Percentiles rank a stretch among this genome's conserved stretches.
Evolutionary conservation across 768 basidiomycete species (phyloP).

Genomic region (Russula lepida): DNA sequence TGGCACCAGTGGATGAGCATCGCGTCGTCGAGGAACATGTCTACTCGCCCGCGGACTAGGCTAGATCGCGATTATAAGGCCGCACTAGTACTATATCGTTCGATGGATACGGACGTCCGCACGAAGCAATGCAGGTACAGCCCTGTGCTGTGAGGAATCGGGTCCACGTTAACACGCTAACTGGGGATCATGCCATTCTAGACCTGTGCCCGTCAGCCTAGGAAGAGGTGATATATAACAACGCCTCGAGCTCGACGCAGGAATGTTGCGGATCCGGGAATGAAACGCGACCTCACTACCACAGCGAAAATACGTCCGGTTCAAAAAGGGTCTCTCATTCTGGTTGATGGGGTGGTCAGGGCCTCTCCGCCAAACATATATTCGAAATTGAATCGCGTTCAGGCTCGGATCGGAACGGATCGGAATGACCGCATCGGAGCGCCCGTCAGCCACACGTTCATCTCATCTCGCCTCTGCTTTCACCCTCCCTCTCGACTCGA

Average conservation of each 20-base stretch:
- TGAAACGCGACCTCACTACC: constrained; percentile 40
- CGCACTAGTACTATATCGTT: constrained; percentile 27
- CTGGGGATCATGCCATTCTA: constrained; percentile 54
- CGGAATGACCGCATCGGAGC: too few species aligned
- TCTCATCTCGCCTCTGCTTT: too few species aligned
- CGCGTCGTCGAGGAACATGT: constrained; percentile 50
- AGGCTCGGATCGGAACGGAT: too few species aligned
- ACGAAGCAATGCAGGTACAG: constrained; percentile 24
- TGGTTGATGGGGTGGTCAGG: too few species aligned
- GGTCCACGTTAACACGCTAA: constrained; percentile 40
- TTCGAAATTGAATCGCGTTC: constrained; percentile 42
- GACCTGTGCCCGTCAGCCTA: constrained; percentile 33
- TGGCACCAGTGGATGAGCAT: constrained; percentile 39
- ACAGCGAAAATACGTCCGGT: constrained; percentile 53
- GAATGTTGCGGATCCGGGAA: constrained; percentile 37
- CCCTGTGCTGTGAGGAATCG: too few species aligned
- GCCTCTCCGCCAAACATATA: constrained; percentile 46
- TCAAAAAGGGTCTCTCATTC: constrained; percentile 51
- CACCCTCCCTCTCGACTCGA: too few species aligned
- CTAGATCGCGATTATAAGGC: constrained; percentile 48
- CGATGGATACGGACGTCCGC: constrained; percentile 45
- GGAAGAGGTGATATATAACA: constrained; percentile 28
- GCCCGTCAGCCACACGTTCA: too few species aligned
- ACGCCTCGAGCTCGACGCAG: constrained; percentile 29
- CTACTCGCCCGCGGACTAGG: constrained; percentile 51